Conservation (phyloP, 768 basidiomycete species). For the Lactarius vividus region DNA sequence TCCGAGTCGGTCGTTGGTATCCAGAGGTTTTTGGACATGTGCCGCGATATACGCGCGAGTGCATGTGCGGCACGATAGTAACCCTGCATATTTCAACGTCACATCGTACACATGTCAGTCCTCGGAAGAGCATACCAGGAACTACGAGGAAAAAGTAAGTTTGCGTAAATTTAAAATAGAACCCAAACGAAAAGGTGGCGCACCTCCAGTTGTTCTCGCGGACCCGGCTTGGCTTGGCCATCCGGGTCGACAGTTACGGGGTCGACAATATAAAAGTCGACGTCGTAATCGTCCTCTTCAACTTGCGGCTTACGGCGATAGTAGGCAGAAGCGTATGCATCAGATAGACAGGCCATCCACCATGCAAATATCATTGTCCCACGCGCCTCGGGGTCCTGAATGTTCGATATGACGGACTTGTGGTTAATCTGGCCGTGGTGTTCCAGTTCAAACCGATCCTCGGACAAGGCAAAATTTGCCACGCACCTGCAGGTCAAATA, state of each 20-base stretch:
- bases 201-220: slow-evolving; percentile 80
- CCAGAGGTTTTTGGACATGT: slow-evolving; percentile 81
- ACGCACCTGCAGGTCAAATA: slow-evolving; percentile 71
- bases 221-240: slow-evolving; percentile 37
- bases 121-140: slow-evolving; percentile 52
- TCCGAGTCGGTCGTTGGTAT: slow-evolving; percentile 70
- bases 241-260: slow-evolving; percentile 48
- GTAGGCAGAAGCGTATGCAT: slow-evolving; percentile 80
- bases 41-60: slow-evolving; percentile 77
- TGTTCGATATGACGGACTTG: slow-evolving; percentile 70
- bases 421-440: slow-evolving; percentile 66
- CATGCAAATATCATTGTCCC: slow-evolving; percentile 89
- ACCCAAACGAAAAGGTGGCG: slow-evolving; percentile 8
- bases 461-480: not conserved
- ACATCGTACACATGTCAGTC: slow-evolving; percentile 19
- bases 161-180: slow-evolving; percentile 6
- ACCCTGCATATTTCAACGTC: slow-evolving; percentile 46
- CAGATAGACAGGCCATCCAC: slow-evolving; percentile 89
- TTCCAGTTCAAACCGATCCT: not conserved
- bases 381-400: slow-evolving; percentile 69
- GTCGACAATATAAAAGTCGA: slow-evolving; percentile 81
- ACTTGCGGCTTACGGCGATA: slow-evolving; percentile 76
- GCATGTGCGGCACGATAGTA: slow-evolving; percentile 84
- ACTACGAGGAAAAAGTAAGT: slow-evolving; percentile 40
- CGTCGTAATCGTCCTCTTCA: slow-evolving; percentile 87